A percentile compares a stretch with the other conserved stretches of the same genome.
Conservation (phyloP, 331 rosid genomes). For the Saraca asoca region DNA sequence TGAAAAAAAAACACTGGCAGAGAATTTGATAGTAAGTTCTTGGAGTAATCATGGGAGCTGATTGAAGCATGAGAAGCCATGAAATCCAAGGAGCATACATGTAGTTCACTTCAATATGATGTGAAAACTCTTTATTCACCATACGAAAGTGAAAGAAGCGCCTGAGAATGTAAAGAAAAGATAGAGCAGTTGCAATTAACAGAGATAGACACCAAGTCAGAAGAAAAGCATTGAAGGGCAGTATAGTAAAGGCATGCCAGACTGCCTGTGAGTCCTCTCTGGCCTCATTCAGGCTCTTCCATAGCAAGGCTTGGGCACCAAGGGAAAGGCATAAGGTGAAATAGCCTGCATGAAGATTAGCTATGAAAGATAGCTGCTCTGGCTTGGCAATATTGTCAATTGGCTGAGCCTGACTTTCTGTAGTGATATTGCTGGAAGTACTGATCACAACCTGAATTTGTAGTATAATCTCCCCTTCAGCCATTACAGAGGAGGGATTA, state of each 20-base stretch:
- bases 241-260: conserved; percentile 33
- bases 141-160: conserved; percentile 43
- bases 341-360: conserved; percentile 50
- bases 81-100: conserved; percentile 58
- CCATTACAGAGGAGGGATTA: conserved; percentile 14
- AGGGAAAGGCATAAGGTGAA: conserved; percentile 51
- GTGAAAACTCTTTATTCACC: conserved; percentile 48
- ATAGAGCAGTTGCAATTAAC: conserved; percentile 26
- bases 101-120: conserved; percentile 49
- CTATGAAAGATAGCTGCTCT: conserved; percentile 31
- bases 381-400: conserved; percentile 9
- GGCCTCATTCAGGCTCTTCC: conserved; percentile 48
- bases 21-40: conserved; percentile 28
- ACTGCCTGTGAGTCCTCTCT: conserved; percentile 36
- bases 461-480: conserved; percentile 24
- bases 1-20: conserved; percentile 41
- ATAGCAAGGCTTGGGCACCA: conserved; percentile 53
- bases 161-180: conserved; percentile 48
- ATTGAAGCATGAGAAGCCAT: conserved; percentile 57
- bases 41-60: conserved; percentile 37
- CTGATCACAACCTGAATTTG: conserved; percentile 27
- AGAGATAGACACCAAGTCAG: conserved; percentile 20
- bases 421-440: conserved; percentile 21
- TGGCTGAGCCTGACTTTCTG: conserved; percentile 10
- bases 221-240: conserved; percentile 36